Conservation (phyloP, 306 rosid genomes). For the Heteromeles arbutifolia region DNA sequence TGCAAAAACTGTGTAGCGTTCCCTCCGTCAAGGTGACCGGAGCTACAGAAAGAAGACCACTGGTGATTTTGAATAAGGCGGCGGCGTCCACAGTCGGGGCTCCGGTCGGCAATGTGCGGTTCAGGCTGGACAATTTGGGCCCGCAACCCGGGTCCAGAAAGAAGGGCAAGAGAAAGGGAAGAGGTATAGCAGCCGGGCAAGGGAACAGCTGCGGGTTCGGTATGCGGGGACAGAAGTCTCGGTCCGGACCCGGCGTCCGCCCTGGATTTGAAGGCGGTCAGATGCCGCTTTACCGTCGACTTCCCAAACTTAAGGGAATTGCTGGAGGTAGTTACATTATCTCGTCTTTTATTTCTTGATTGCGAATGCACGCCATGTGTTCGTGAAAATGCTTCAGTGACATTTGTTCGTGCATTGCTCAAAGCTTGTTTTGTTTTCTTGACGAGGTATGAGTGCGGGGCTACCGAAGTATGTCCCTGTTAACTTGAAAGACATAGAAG, state of each 20-base stretch:
- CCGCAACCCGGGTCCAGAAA: conserved; percentile 93
- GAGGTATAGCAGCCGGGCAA: conserved; percentile 93
- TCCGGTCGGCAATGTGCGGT: conserved; percentile 33
- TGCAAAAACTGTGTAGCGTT: conserved; percentile 24
- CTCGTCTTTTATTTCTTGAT: background rate
- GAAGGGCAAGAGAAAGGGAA: conserved; percentile 79
- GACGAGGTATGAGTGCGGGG: conserved; percentile 81
- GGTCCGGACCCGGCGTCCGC: conserved; percentile 86
- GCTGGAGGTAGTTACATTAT: conserved; percentile 61
- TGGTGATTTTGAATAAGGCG: conserved; percentile 31
- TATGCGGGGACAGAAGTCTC: conserved; percentile 94
- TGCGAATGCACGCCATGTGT: background rate
- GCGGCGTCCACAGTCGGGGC: conserved; percentile 18
- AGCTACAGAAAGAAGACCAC: conserved; percentile 13
- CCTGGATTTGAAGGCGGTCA: conserved; percentile 95
- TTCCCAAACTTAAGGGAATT: conserved; percentile 89
- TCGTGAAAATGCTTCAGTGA: background rate
- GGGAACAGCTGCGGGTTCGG: conserved; percentile 98
- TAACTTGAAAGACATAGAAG: conserved; percentile 79
- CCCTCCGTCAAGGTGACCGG: conserved; percentile 16
- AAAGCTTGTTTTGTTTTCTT: background rate
- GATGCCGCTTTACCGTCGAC: conserved; percentile 87
- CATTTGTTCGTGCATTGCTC: background rate
- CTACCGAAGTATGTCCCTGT: conserved; percentile 82
- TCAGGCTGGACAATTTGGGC: conserved; percentile 78